Base-by-base conservation (phyloP, 805 yeast species). In the Myxozyma nipponensis region DNA sequence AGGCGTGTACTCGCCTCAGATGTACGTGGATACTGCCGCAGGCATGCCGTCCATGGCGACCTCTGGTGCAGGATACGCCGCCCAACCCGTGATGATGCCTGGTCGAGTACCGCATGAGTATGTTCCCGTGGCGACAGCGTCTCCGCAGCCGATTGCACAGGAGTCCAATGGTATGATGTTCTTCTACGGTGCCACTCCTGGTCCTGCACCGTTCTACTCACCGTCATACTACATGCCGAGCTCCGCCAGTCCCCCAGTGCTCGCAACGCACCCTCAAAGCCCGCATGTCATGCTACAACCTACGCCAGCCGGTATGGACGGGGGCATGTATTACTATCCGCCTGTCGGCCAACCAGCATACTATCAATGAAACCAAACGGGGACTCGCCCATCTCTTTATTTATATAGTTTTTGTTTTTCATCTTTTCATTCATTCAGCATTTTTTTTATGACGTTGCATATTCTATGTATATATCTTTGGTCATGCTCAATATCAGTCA, bases 111-210 rank as follows among this genome's bases (percentile, higher is more conserved):
- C 19, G 45, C 49, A 28, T 7, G 32, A 7, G 13, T 18, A 39
- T 10, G 30, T 52, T 13, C 52, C 56, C 7, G 45, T 47, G 7
- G 39, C 48, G 3, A 40, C 37, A 4, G 42, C 54, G 9, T 50
- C 57, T n/a, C 55, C 57, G 10, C 43, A 35, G 10, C 52, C 55
- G 6, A 37, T 50, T 18, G 49, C 44, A 1, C 54, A 50, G 30
- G 57, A 53, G 39, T 50, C 57, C 7, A 53, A 53, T 25, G 57
- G 57, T 22, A 53, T 41, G 46, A 44, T 53, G 19, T 53, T 50
- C 36, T 50, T 46, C 30, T 53, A 53, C 37, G 57, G 51, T 19
- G 26, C 57, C 3, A 24, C 23, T 44, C 57, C 49, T 36, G 49
- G 45, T 23, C 43, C 22, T 22, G 46, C 46, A 23, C 47, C 44